Conservation (phyloP, 345 rosid genomes). For the Bretschneidera sinensis region DNA sequence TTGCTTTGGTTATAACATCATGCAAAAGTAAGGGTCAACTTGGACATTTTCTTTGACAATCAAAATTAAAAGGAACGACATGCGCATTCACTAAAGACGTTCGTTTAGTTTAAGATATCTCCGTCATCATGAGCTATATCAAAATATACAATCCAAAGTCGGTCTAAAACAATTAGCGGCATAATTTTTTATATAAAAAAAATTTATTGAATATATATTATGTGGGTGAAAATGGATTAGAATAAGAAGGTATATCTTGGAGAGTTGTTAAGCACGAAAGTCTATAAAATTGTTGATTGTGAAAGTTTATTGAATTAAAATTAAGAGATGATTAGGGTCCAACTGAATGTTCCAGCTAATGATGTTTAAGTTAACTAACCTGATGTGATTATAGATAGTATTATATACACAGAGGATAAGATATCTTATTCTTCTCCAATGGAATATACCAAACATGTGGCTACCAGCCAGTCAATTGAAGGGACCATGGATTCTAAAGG, state of each 20-base stretch:
- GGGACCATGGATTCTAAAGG: conserved; percentile 15
- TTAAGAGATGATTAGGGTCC: conserved; percentile 7
- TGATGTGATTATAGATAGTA: neutral
- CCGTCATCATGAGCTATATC: neutral
- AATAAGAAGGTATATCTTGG: conserved; percentile 17
- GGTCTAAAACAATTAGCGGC: neutral
- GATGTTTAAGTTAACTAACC: too few relatives aligned
- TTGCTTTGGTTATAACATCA: neutral
- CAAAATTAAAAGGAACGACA: neutral
- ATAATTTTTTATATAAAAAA: too few relatives aligned
- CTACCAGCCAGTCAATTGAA: conserved; percentile 7
- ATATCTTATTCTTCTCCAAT: neutral
- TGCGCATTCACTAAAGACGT: neutral
- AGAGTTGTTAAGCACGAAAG: conserved; percentile 9
- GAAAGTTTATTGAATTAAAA: conserved; percentile 9
- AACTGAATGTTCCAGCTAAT: neutral
- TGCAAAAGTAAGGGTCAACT: conserved; percentile 9
- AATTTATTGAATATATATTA: too few relatives aligned
- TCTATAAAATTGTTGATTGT: conserved; percentile 1
- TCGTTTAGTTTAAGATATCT: too few relatives aligned
- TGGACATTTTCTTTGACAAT: conserved; percentile 8
- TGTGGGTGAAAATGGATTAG: conserved; percentile 21
- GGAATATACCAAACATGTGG: conserved; percentile 11
- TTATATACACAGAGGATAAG: neutral
- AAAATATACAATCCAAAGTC: neutral